A percentile compares a stretch with the other conserved stretches of the same genome.
Evolutionary conservation across 2,329 filamentous ascomycete species (phyloP).

Genomic region (Phaeomoniella chlamydospora): DNA sequence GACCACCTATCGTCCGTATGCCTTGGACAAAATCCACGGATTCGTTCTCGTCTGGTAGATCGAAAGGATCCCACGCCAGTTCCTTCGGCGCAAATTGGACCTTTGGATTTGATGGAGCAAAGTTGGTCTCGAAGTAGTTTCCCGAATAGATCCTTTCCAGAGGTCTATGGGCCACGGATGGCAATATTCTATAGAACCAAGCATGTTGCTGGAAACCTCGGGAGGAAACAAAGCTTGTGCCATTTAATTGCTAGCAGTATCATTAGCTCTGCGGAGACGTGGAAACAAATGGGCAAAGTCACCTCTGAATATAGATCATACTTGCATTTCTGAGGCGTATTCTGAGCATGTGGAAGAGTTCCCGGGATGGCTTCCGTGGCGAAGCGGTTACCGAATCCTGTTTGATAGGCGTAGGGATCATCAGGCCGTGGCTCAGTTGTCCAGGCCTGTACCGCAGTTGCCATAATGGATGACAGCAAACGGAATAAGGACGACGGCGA

Average conservation of each 20-base stretch:
- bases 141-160: constrained; percentile 19
- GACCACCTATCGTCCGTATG: constrained; percentile 38
- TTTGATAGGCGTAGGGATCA: constrained; percentile 16
- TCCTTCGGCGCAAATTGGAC: constrained; percentile 42
- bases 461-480: no score
- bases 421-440: constrained; percentile 6
- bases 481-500: no score
- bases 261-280: not conserved
- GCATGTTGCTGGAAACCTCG: constrained; percentile 42
- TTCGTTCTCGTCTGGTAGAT: constrained; percentile 29
- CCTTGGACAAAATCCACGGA: constrained; percentile 42
- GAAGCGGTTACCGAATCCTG: constrained; percentile 18
- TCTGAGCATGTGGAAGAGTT: constrained; percentile 22
- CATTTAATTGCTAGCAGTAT: constrained; percentile 34
- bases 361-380: constrained; percentile 22
- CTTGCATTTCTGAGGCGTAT: constrained; percentile 20
- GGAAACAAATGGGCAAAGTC: constrained; percentile 5
- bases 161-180: constrained; percentile 40
- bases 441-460: not conserved
- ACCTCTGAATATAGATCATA: constrained; percentile 17
- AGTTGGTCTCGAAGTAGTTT: constrained; percentile 17
- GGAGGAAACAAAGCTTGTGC: constrained; percentile 44
- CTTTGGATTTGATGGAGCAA: constrained; percentile 30
- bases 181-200: constrained; percentile 43
- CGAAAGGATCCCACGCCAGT: constrained; percentile 42